A percentile compares a stretch with the other conserved stretches of the same genome.
phyloP scores from a whole-genome alignment of 139 green algal species.

The Picochlorum sp. region DNA sequence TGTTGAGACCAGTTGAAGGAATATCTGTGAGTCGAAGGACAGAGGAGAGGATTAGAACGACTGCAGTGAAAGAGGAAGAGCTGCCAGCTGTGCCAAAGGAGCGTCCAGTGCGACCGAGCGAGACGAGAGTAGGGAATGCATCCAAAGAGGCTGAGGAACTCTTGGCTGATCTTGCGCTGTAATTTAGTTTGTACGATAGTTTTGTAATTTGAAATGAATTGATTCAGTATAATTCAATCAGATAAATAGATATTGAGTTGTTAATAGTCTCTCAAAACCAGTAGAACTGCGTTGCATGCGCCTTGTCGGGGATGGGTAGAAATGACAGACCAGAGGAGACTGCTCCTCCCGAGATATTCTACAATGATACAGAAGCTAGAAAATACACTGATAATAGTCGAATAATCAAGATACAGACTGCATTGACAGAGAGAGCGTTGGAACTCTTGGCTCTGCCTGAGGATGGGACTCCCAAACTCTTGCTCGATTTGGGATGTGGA shows the following conservation, averaged over 20 bases:
- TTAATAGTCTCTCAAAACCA: not conserved
- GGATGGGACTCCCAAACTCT: constrained; percentile 62
- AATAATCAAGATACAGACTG: constrained; percentile 74
- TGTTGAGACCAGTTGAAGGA: constrained; percentile 4
- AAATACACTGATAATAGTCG: constrained; percentile 94
- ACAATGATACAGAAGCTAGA: constrained; percentile 83
- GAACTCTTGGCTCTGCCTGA: constrained; percentile 88
- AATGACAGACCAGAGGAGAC: constrained; percentile 78
- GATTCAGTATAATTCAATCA: not conserved
- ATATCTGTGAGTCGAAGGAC: not conserved
- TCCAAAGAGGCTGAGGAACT: too few species aligned
- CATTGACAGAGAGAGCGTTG: constrained; percentile 77
- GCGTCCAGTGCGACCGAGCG: too few species aligned
- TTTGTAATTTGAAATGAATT: constrained; percentile 5
- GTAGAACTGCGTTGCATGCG: not conserved
- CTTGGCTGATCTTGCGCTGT: too few species aligned
- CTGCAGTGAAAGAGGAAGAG: not conserved
- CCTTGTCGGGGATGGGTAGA: constrained; percentile 40
- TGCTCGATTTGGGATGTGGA: constrained; percentile 89
- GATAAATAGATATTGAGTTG: not conserved
- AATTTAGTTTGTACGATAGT: not conserved
- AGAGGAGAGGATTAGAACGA: not conserved
- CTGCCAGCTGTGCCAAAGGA: too few species aligned
- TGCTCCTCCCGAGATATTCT: constrained; percentile 89
- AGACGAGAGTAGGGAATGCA: too few species aligned